A percentile compares a stretch with the other conserved stretches of the same genome.
Conservation (phyloP, 2,329 filamentous ascomycete species). For the Zasmidium angulare region DNA sequence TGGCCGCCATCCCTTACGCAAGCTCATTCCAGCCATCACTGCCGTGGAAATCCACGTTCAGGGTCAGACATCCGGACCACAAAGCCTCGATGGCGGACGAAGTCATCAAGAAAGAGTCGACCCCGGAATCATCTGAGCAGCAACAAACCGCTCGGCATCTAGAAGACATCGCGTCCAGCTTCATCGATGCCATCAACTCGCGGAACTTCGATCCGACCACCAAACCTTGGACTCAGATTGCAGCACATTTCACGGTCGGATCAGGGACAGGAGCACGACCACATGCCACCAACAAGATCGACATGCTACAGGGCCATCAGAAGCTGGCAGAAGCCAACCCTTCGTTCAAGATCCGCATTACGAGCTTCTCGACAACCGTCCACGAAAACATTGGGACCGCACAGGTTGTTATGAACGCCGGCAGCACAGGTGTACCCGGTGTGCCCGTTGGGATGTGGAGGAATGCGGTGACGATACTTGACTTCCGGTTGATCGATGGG, state of each 20-base stretch:
- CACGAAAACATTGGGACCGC: conserved; percentile 7
- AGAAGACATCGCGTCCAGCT: conserved; percentile 1
- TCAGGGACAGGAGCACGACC: conserved; percentile 5
- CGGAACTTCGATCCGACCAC: conserved; percentile 2
- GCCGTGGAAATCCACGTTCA: not conserved
- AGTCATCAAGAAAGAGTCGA: not conserved
- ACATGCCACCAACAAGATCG: conserved; percentile 1
- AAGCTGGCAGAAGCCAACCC: conserved; percentile 6
- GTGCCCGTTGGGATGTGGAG: conserved; percentile 7
- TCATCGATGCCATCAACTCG: conserved; percentile 8
- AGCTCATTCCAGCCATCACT: not conserved
- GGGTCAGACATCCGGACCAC: not conserved
- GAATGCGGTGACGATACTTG: conserved; percentile 7
- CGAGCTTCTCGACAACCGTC: conserved; percentile 2
- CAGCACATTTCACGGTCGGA: conserved; percentile 4
- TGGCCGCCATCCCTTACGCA: not conserved
- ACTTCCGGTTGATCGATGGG: conserved; percentile 4
- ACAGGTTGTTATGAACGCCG: conserved; percentile 8
- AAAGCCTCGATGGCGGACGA: not conserved
- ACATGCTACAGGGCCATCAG: conserved; percentile 4
- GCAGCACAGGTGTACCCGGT: conserved; percentile 3
- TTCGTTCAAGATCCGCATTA: conserved; percentile 1
- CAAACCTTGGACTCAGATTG: conserved; percentile 1
- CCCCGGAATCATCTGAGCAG: not conserved
- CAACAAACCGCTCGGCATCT: conserved; percentile 1